Evolutionary conservation across 2,329 filamentous ascomycete genomes (phyloP), one percentile per base, ranked within the genome.

Genomic region (Stagonosporopsis chrysanthemi): DNA sequence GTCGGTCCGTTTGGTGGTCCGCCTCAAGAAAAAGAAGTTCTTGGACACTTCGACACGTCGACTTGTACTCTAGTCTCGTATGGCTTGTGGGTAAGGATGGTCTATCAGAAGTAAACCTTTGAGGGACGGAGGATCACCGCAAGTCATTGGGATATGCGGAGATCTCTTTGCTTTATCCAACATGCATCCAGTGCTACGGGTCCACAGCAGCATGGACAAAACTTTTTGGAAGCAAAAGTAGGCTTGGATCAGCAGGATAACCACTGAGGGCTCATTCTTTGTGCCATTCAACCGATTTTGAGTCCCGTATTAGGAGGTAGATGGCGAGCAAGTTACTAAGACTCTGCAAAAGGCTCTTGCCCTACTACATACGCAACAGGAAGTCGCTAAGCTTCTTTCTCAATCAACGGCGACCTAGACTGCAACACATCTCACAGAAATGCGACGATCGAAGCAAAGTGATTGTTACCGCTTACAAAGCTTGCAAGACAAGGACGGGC

Each of bases 11-110:
- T 51, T 14, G 48, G 38, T 22, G 9, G 45, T 17, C 31, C 17
- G 36, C 17, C 38, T 31, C 26, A 15, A 39, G 9, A 51, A 52
- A 47, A 52, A 33, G 29, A 47, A 52, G 38, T 17, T 19, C 9
- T 14, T 42, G 31, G 36, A 52, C 42, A 56, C 19, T 19, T 19
- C 19, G 19, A 52, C 42, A 56, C 42, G 38, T 56, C 54, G 38
- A 29, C 54, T 42, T 52, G 38, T 48, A 47, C 23, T 24, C 33
- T 33, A 22, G 29, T 52, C 33, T 39, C 36, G 36, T 22, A 42
- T 24, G 28, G 23, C 19, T 7, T 12, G 31, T 29, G 24, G 43
- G 19, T 2, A 29, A 33, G 23, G 15, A 39, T 39, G 29, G 9
- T 33, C n/a, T 22, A 5, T 19, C 35, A 38, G 42, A 47, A 51